Evolutionary conservation across 2,329 filamentous ascomycete genomes (phyloP), one percentile per base, ranked within the genome.

Genomic region (Zymoseptoria brevis): DNA sequence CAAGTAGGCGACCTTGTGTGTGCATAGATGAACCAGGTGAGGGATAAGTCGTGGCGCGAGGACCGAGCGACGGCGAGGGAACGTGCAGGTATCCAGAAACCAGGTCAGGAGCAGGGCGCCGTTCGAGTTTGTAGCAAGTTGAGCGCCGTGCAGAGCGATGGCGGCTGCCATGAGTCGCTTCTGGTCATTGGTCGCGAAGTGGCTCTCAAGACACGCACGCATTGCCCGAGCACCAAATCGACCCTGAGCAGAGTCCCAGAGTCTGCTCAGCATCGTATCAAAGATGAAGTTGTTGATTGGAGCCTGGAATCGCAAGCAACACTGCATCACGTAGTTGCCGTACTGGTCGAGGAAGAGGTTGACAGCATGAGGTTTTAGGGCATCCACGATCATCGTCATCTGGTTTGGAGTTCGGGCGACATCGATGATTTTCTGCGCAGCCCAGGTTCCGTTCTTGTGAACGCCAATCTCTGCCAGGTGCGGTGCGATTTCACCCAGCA

Each of bases 391-490:
- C 76, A 90, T 79, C 53, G 80, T 77, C 86, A 94, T 93, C 76
- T 97, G 92, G 49, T 80, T 78, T 5, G 88, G 85, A 0, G 88
- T 90, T 76, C 94, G 90, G 73, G 91, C 93, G 6, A 96, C 90
- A 69, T 97, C 93, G 67, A 99, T 97, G 70, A 99, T 97, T 81
- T 97, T 99, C 76, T 99, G 94, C 1, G 94, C 94, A 57, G 94
- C 94, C 94, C 94, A 99, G 1, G 94, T 99, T 63, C 94, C 94
- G 70, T 99, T 99, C 83, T 99, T 99, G 82, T 99, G 94, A 7
- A 96, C 87, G 68, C 94, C 94, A 75, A 97, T 96, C 75, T 97
- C 92, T 24, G 93, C 91, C 72, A 97, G 83, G 72, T 96, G 92
- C 59, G 93, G 92, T 2, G 89, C 85, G 68, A 99, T 96, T 71